Percentiles rank a stretch among this genome's conserved stretches.
Evolutionary conservation across 1,139 yeast genomes (phyloP).

Genomic region (Meyerozyma athensensis): DNA sequence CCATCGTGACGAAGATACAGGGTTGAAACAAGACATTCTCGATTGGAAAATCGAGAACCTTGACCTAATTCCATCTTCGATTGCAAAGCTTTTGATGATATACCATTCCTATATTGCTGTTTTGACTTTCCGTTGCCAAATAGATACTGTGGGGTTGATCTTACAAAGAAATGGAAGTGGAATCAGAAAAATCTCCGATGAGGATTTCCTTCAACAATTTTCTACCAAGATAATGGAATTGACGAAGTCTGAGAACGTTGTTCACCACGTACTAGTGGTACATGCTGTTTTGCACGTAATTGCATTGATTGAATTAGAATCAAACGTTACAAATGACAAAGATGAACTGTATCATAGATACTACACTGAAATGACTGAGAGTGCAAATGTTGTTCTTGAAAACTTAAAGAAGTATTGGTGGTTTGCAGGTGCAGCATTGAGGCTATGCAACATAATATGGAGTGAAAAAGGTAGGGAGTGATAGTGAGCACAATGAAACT

Average conservation of each 20-base stretch:
- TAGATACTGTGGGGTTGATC: conserved; percentile 14
- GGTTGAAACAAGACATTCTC: conserved; percentile 14
- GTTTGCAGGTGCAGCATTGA: conserved; percentile 11
- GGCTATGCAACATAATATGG: background rate
- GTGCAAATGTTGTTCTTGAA: conserved; percentile 8
- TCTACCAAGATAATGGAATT: conserved; percentile 8
- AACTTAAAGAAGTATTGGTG: conserved; percentile 17
- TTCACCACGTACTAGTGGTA: conserved; percentile 18
- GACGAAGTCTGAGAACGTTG: conserved; percentile 8
- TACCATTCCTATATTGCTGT: conserved; percentile 16
- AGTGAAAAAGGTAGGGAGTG: too few species aligned
- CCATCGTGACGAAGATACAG: conserved; percentile 15
- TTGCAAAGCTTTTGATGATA: conserved; percentile 8
- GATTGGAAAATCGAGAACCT: background rate
- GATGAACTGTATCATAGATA: background rate
- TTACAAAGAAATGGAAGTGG: background rate
- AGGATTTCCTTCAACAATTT: too few species aligned
- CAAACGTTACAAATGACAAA: conserved; percentile 10
- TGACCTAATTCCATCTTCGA: background rate
- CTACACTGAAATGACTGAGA: conserved; percentile 2
- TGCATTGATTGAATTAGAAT: conserved; percentile 19
- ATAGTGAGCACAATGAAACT: too few species aligned
- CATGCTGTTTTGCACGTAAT: conserved; percentile 23
- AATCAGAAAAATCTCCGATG: too few species aligned
- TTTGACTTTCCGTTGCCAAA: conserved; percentile 19